Evolutionary conservation across 2,329 filamentous ascomycete species (phyloP).

Genomic region (Coniochaeta prunicola): DNA sequence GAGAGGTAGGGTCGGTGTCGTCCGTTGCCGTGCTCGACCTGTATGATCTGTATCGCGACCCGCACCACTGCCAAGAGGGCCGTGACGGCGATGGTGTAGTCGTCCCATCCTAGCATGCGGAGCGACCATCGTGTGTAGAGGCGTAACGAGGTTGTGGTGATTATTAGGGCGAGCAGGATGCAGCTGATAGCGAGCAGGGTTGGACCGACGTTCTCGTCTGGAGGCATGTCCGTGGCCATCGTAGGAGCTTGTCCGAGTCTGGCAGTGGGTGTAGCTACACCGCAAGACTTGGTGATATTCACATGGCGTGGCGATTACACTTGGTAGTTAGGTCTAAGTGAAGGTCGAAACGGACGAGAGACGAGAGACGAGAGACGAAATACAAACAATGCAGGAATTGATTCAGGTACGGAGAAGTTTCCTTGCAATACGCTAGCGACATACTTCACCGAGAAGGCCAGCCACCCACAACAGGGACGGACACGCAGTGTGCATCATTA

Average conservation of each 20-base stretch:
- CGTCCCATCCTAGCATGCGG: slow-evolving; percentile 27
- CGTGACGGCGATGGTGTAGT: slow-evolving; percentile 25
- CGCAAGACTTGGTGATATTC: not conserved
- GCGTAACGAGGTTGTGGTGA: slow-evolving; percentile 23
- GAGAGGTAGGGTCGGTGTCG: slow-evolving; percentile 27
- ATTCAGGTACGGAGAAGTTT: too few relatives aligned
- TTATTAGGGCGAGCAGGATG: slow-evolving; percentile 21
- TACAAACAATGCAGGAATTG: too few relatives aligned
- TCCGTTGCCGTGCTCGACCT: slow-evolving; percentile 27
- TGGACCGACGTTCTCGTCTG: slow-evolving; percentile 25
- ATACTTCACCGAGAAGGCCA: not conserved
- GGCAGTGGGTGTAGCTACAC: not conserved
- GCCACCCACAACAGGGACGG: not conserved
- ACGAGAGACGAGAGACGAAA: not conserved
- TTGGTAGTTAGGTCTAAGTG: too few relatives aligned
- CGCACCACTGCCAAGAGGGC: slow-evolving; percentile 21
- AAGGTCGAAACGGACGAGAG: not conserved
- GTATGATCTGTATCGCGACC: slow-evolving; percentile 23
- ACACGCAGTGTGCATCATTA: not conserved
- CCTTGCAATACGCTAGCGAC: too few relatives aligned
- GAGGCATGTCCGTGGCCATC: slow-evolving; percentile 13
- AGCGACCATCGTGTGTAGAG: slow-evolving; percentile 21
- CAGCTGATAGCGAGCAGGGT: slow-evolving; percentile 23
- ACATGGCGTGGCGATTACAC: not conserved
- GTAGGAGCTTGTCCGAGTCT: not conserved